phyloP scores from a whole-genome alignment of 1,284 basidiomycete genomes.

The Singerocomus rubriflavus region DNA sequence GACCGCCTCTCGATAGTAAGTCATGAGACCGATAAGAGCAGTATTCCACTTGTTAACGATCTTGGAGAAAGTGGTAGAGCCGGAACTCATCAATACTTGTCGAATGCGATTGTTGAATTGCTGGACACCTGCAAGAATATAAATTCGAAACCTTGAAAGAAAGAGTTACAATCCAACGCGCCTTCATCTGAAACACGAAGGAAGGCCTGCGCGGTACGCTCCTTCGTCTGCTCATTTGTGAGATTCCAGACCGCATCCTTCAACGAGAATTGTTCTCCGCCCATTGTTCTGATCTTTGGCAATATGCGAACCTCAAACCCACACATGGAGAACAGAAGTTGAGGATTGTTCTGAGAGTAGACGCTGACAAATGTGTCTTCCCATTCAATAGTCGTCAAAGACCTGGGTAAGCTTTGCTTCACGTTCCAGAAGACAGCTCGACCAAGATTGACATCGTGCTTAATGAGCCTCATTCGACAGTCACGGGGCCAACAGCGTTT shows the following conservation, averaged over 20 bases:
- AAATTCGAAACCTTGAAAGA: constrained; percentile 17
- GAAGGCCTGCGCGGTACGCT: constrained; percentile 97
- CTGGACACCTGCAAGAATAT: constrained; percentile 67
- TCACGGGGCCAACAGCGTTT: constrained; percentile 99
- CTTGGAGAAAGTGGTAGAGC: constrained; percentile 98
- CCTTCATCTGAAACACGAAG: constrained; percentile 95
- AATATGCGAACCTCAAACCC: constrained; percentile 97
- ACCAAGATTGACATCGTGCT: constrained; percentile 98
- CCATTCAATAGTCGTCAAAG: constrained; percentile 98
- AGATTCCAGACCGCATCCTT: constrained; percentile 99
- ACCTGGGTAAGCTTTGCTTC: constrained; percentile 94
- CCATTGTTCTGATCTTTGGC: constrained; percentile 92
- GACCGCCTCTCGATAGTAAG: constrained; percentile 99
- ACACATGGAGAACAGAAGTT: constrained; percentile 97
- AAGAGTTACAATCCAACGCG: constrained; percentile 21
- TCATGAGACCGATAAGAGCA: constrained; percentile 92
- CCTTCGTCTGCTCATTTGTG: constrained; percentile 94
- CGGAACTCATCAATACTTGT: constrained; percentile 98
- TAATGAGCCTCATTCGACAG: constrained; percentile 98
- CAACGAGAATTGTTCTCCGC: constrained; percentile 93
- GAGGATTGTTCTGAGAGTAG: constrained; percentile 97
- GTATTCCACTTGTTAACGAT: constrained; percentile 99
- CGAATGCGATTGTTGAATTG: constrained; percentile 96
- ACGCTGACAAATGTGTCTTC: constrained; percentile 96
- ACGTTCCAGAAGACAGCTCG: constrained; percentile 99